Evolutionary conservation across 176 grass and related monocot species (phyloP), one percentile per base, ranked within the genome.

Genomic region (Coix lacrymajobi): DNA sequence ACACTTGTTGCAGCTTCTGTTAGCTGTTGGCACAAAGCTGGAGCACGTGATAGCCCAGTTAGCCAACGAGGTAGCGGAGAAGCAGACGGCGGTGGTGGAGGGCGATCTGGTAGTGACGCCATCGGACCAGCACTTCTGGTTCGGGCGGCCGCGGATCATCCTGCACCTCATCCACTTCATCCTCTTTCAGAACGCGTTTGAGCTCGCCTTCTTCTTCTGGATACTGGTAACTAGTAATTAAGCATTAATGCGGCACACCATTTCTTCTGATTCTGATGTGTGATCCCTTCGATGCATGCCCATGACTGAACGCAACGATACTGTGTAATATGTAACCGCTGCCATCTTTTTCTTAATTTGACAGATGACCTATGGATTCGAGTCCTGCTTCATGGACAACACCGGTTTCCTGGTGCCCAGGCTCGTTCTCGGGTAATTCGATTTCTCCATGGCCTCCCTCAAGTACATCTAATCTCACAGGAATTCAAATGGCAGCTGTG

Each of bases 131-230:
- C 96, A 95, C 74, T 99, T 99, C 84, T 99, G 93, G 96, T 92
- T 99, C 71, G 68, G 83, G 30, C 79, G 25, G 29, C 93, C 96
- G 2, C 84, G 51, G 68, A 92, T 96, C 31, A 28, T 94, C 80
- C 89, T 94, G 8, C 89, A 92, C 74, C 58, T 99, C 26, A 94
- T 96, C 85, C 93, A 96, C 73, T 96, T 99, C 65, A 96, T 95
- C 39, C 96, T 99, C 57, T 99, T 96, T 9, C 96, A 99, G 80
- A 99, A 99, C 62, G 87, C 96, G 30, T 99, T 99, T 66, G 93
- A 99, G 86, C 79, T 96, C 52, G 89, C 93, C 25, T 92, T 88
- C 83, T 96, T 99, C 77, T 99, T 99, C 77, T 99, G 91, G 91
- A 93, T 99, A 77, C 85, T 93, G 46, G 96, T 99, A 79, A 92